Conservation (phyloP, 495 filamentous ascomycete genomes). For the Penicillium ochrochloron region DNA sequence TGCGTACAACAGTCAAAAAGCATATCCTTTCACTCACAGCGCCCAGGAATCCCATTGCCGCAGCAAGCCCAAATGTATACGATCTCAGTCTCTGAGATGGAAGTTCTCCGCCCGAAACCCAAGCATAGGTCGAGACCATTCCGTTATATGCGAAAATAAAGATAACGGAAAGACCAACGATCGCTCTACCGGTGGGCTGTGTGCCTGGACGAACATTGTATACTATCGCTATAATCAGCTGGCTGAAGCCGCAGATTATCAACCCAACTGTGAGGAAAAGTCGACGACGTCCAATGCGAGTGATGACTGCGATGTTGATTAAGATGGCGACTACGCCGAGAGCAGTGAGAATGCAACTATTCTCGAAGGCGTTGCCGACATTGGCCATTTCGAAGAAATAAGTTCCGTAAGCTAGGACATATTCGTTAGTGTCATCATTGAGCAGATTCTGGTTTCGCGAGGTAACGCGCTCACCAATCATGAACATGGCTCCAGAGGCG, state of each 20-base stretch:
- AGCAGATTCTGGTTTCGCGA: background rate
- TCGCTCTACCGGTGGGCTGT: slow-evolving; percentile 45
- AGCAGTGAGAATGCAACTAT: slow-evolving; percentile 59
- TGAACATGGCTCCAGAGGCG: slow-evolving; percentile 64
- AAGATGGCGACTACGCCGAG: slow-evolving; percentile 62
- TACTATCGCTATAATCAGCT: slow-evolving; percentile 52
- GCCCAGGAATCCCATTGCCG: slow-evolving; percentile 51
- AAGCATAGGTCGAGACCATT: slow-evolving; percentile 53
- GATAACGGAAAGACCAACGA: slow-evolving; percentile 58
- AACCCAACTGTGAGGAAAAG: slow-evolving; percentile 57
- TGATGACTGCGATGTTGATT: slow-evolving; percentile 58
- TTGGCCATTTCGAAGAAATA: slow-evolving; percentile 70
- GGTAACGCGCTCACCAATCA: slow-evolving; percentile 46
- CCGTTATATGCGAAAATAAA: slow-evolving; percentile 62
- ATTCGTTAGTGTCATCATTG: background rate
- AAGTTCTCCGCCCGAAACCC: slow-evolving; percentile 62
- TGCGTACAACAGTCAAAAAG: background rate
- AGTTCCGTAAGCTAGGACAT: slow-evolving; percentile 54
- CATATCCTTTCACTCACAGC: slow-evolving; percentile 19
- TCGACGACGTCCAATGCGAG: slow-evolving; percentile 57
- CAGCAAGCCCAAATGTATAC: slow-evolving; percentile 56
- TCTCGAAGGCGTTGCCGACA: slow-evolving; percentile 61
- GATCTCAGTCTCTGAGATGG: slow-evolving; percentile 56
- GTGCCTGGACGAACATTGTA: slow-evolving; percentile 54
- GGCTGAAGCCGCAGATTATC: slow-evolving; percentile 59